Evolutionary conservation across 148 eudicot species (phyloP), one percentile per base, ranked within the genome.

Genomic region (Amaranthus hypochondriacus): DNA sequence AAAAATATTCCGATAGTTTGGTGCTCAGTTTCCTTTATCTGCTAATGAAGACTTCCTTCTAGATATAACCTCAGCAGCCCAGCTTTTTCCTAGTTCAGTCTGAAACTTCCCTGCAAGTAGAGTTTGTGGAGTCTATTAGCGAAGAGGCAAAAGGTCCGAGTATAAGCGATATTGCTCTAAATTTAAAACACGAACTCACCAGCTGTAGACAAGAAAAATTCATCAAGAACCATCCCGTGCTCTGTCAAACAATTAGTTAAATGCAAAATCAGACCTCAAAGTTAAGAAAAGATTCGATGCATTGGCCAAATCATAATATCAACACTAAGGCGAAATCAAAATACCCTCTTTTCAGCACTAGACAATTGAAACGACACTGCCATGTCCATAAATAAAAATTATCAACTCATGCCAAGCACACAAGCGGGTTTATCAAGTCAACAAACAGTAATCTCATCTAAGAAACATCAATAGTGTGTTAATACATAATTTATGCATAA

Each of bases 171-270:
- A 83, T 39, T 46, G 8, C 18, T 4, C 53, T 48, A 50, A 39
- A 43, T 2, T 21, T 9, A 48, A 72, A 47, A 11, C 10, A 9
- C 60, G 62, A 52, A 13, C 62, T 68, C 73, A 95, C 98, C 98
- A 59, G 92, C 92, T 46, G 98, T 95, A 69, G 98, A 95, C 83
- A 87, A 75, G 76, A 92, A 95, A 81, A 95, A 95, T 73, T 95
- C 98, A 14, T 95, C 96, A 84, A 95, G 81, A 75, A 89, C 87
- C 84, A 87, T 90, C 39, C 93, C 97, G 73, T 95, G 93, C 66
- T 86, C 97, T 95, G 92, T 69, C 69, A 63, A 51, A 75, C 13
- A 8, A 7, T 57, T 70, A 14, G 76, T 42, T 48, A 60, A 44
- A 8, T 42, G 10, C 60, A 28, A 68, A 1, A 63, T 76, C 46